phyloP scores from a whole-genome alignment of 352 stramenopile species.

The Pythium phragmitis region DNA sequence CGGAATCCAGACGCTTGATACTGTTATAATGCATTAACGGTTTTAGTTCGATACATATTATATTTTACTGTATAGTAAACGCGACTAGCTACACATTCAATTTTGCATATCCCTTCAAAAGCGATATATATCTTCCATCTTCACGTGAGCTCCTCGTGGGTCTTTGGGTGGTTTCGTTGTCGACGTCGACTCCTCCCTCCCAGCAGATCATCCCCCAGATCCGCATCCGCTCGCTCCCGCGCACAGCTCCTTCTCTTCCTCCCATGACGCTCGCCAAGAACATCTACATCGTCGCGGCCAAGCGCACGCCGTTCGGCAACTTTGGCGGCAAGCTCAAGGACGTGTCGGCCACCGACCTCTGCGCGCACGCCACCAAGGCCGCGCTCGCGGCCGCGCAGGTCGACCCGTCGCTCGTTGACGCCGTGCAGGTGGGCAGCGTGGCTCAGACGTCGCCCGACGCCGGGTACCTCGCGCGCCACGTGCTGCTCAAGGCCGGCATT shows the following conservation, averaged over 20 bases:
- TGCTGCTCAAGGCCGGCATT: slow-evolving; percentile 90
- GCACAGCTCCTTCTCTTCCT: not conserved
- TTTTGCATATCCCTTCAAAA: not conserved
- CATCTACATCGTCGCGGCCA: slow-evolving; percentile 95
- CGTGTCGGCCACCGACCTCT: slow-evolving; percentile 91
- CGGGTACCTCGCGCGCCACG: slow-evolving; percentile 95
- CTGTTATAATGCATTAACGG: not conserved
- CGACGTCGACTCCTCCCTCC: not conserved
- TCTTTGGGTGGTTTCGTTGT: slow-evolving; percentile 14
- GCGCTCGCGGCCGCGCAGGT: slow-evolving; percentile 77
- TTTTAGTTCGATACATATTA: not conserved
- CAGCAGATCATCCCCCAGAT: slow-evolving; percentile 4
- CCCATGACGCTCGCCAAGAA: slow-evolving; percentile 61
- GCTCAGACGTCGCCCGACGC: slow-evolving; percentile 93
- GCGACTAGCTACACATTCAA: not conserved
- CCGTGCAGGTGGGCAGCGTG: slow-evolving; percentile 96
- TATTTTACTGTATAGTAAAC: not conserved
- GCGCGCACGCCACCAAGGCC: slow-evolving; percentile 82
- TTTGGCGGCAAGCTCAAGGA: slow-evolving; percentile 95
- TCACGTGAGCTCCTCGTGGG: slow-evolving; percentile 11
- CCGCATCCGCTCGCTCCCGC: slow-evolving; percentile 4
- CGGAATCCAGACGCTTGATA: slow-evolving; percentile 8
- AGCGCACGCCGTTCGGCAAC: slow-evolving; percentile 94
- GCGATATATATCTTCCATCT: not conserved
- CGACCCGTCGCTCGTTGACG: slow-evolving; percentile 89